Evolutionary conservation across 208 protist genomes (phyloP).

Genomic region (Acanthamoeba divionensis): DNA sequence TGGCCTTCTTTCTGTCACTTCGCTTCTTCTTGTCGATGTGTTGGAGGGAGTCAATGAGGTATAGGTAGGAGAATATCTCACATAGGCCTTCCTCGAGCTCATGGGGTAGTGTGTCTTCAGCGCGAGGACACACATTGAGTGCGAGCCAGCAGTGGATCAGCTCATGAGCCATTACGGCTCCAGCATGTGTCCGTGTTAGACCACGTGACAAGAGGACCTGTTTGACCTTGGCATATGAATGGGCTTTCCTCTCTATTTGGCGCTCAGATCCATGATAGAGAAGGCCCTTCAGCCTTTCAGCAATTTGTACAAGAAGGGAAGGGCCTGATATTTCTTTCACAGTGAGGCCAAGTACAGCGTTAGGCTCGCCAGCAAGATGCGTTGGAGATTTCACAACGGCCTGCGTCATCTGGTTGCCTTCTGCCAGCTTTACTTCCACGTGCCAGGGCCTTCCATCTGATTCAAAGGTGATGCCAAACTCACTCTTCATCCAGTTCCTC

Average conservation of each 20-base stretch:
- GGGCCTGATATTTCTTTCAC: not conserved
- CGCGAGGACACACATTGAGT: not conserved
- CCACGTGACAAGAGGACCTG: conserved; percentile 7
- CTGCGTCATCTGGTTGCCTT: too few relatives aligned
- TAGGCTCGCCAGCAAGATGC: not conserved
- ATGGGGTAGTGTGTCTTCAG: not conserved
- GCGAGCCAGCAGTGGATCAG: conserved; percentile 52
- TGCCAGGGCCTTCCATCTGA: too few relatives aligned
- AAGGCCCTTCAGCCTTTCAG: not conserved
- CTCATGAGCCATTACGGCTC: conserved; percentile 45
- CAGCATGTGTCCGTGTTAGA: not conserved
- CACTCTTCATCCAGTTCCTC: too few relatives aligned
- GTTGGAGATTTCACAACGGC: too few relatives aligned
- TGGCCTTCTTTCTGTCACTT: not conserved
- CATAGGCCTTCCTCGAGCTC: conserved; percentile 48
- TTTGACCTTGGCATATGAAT: not conserved
- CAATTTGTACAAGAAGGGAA: not conserved
- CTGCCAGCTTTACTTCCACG: too few relatives aligned
- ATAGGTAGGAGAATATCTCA: conserved; percentile 37
- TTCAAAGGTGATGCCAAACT: too few relatives aligned
- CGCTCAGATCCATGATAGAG: not conserved
- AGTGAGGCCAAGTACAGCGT: not conserved
- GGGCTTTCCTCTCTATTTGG: too few relatives aligned
- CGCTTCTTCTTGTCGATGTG: not conserved
- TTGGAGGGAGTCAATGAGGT: not conserved